A percentile compares a stretch with the other conserved stretches of the same genome.
Evolutionary conservation across 306 rosid genomes (phyloP).

Genomic region (Boehmeria nivea): DNA sequence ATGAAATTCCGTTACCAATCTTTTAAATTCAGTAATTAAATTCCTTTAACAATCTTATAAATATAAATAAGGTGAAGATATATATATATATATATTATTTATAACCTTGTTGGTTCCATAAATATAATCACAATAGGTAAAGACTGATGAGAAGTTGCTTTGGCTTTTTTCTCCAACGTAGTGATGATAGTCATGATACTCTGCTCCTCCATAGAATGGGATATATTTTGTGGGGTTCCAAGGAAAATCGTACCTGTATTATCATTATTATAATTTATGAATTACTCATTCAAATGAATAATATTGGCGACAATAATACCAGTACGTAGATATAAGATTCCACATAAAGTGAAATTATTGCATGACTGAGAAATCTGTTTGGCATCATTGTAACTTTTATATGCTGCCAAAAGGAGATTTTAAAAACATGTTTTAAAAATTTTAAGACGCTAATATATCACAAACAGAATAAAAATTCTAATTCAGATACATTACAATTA

Average conservation of each 20-base stretch:
- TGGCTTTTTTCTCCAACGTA: constrained; percentile 59
- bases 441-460: no score
- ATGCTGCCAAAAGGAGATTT: no score
- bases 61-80: constrained; percentile 35
- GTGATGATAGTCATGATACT: constrained; percentile 69
- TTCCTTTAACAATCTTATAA: constrained; percentile 13
- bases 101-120: constrained; percentile 92
- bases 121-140: constrained; percentile 92
- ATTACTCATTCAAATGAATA: no score
- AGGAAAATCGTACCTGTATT: constrained; percentile 70
- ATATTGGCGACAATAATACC: no score
- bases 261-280: no score
- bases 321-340: no score
- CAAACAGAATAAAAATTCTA: no score
- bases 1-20: constrained; percentile 11
- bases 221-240: constrained; percentile 72
- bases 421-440: no score
- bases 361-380: no score
- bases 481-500: no score
- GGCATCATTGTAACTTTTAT: no score
- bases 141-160: constrained; percentile 78
- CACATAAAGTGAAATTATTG: no score
- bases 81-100: constrained; percentile 32
- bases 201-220: constrained; percentile 92
- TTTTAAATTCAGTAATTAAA: constrained; percentile 14